phyloP scores from a whole-genome alignment of 1,139 yeast genomes.

The Debaryomyces sp. region DNA sequence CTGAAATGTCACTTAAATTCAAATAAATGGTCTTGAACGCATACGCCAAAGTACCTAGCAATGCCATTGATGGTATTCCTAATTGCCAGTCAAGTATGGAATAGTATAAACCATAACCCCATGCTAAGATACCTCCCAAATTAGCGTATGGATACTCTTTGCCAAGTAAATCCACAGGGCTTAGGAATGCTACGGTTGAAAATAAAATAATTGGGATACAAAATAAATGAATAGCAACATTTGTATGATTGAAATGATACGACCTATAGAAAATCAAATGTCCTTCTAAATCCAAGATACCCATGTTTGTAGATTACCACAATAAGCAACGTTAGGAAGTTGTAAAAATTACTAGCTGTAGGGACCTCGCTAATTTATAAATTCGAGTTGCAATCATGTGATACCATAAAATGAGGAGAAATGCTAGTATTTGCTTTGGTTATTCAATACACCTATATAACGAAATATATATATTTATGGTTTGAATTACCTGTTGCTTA shows the following conservation, averaged over 20 bases:
- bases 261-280: slow-evolving; percentile 84
- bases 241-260: slow-evolving; percentile 70
- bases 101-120: slow-evolving; percentile 45
- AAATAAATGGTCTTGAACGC: slow-evolving; percentile 32
- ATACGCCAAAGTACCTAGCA: slow-evolving; percentile 45
- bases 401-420: neutral
- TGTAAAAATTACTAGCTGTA: neutral
- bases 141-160: slow-evolving; percentile 39
- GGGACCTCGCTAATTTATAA: neutral
- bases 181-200: slow-evolving; percentile 49
- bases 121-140: slow-evolving; percentile 35
- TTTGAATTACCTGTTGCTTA: slow-evolving; percentile 13
- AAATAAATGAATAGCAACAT: slow-evolving; percentile 74
- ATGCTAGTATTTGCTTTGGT: neutral
- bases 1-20: slow-evolving; percentile 17
- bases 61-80: slow-evolving; percentile 41
- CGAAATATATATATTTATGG: neutral
- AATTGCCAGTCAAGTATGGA: slow-evolving; percentile 42
- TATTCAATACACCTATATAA: slow-evolving; percentile 1
- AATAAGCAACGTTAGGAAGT: neutral
- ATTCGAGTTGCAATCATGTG: slow-evolving; percentile 1
- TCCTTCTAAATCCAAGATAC: slow-evolving; percentile 53
- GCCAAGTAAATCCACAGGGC: slow-evolving; percentile 22
- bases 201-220: slow-evolving; percentile 80
- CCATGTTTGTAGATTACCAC: slow-evolving; percentile 12